These are phyloP conservation scores for Leccinum incarnatum DNA, from an alignment of 768 basidiomycete genomes.

Conservation along the genomic window DNA sequence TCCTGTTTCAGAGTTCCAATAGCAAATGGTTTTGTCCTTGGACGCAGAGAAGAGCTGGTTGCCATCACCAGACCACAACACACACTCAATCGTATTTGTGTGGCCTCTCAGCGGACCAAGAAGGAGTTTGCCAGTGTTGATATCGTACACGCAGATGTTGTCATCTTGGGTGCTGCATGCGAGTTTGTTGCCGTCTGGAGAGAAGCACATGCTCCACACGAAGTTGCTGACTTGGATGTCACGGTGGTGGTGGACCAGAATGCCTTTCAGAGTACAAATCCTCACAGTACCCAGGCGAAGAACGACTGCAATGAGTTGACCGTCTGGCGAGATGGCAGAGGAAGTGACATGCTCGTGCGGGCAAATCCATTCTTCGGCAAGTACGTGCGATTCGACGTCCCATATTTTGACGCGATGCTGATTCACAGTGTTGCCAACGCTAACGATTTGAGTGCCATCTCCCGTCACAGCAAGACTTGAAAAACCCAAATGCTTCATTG, in stretches of 20 bases:
- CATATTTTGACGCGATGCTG: background rate
- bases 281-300: too few relatives aligned
- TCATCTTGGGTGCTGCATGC: background rate
- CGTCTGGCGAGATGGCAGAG: too few relatives aligned
- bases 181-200: background rate
- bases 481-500: background rate
- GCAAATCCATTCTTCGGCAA: background rate
- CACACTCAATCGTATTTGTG: background rate
- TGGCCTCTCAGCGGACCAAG: background rate
- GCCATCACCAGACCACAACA: background rate
- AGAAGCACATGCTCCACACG: background rate
- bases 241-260: background rate
- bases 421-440: too few relatives aligned
- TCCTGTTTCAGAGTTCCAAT: background rate
- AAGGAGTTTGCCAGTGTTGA: background rate
- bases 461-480: background rate
- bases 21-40: background rate
- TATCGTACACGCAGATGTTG: background rate
- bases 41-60: too few relatives aligned
- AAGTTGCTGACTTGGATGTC: background rate
- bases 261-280: background rate
- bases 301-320: too few relatives aligned
- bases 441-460: background rate
- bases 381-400: background rate
- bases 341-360: too few relatives aligned